Evolutionary conservation across 2,329 filamentous ascomycete genomes (phyloP), one percentile per base, ranked within the genome.

Genomic region (Cryphonectria carpinicola): DNA sequence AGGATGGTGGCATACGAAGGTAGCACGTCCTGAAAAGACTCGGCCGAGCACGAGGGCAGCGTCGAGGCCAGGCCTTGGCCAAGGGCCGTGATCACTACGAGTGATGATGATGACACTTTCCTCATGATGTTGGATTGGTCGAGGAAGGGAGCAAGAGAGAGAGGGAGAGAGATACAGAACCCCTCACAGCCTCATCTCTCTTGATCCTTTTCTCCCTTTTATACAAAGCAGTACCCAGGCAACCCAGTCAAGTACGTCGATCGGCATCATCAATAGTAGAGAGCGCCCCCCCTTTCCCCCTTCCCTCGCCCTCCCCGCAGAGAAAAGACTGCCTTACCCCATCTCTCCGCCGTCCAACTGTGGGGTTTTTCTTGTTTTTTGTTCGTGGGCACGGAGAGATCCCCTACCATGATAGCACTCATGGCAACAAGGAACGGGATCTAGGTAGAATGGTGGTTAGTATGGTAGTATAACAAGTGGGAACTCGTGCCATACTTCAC

Each of bases 1-100:
- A 80, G 76, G 39, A 80, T 72, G 67, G 67, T 75, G 25, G 77
- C 77, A 68, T 76, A 70, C 13, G 71, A 39, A 4, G 79, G 76
- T 5, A 80, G 73, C 25, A 75, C 56, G 11, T 56, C 62, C 11
- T 74, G 71, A 60, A 79, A 75, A 25, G 76, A 73, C 4, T 41
- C 69, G 39, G 68, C 56, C 8, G 71, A 68, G 62, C 71, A 72
- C 3, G 67, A 25, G 8, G 63, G 32, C 8, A 46, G 37, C 13
- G 70, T 35, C 17, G 54, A 46, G 39, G 67, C 61, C 58, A 64
- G 6, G 22, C 58, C 37, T 11, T 37, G 49, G 19, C 25, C 28
- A 25, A 22, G 22, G 60, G 46, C 60, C 25, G 35, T 68, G 46
- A 63, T 39, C 22, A 39, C 7, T 22, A 25, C 32, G 25, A 68